Evolutionary conservation across 2,329 filamentous ascomycete genomes (phyloP), one percentile per base, ranked within the genome.

Genomic region (Cladorrhinum sp.): DNA sequence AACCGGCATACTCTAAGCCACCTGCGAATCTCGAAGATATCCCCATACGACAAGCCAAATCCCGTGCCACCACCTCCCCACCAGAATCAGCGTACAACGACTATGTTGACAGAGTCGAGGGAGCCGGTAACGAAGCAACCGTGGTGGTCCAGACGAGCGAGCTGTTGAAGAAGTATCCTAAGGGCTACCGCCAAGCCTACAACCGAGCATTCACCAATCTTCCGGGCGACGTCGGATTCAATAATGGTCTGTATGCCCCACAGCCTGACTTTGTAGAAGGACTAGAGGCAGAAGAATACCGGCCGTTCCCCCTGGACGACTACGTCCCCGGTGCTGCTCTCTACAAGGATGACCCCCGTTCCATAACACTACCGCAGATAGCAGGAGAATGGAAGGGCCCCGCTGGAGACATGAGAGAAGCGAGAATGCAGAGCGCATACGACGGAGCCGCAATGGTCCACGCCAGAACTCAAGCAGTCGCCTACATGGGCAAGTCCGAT

Each of bases 331-430:
- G 61, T 13, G 58, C 58, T n/a, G 55, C 51, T 1, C 49, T 63
- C 7, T 54, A 27, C 18, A 50, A 20, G 36, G 52, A 63, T 16
- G 41, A 63, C 20, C 55, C 55, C 6, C 9, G 1, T 10, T 59
- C 53, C 53, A 0, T 59, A 5, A 41, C 56, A 1, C 41, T 64
- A 25, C 56, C 57, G 12, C 59, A 61, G 9, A 1, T 64, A 2
- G 55, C 59, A 3, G 62, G 59, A 1, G 56, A 64, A 18, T 64
- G 62, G 56, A 61, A 61, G 45, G 49, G 59, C 1, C 59, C 13
- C 4, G 52, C 41, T 1, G 50, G 29, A 25, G 54, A 59, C 27
- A 59, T 61, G 56, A 36, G 48, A 3, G 54, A 57, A 38, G 59
- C 59, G 9, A 38, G 18, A 18, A 2, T 48, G 16, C 56, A 55